Percentiles rank a stretch among this genome's conserved stretches.
These are phyloP conservation scores for Penicillium angulare DNA, from an alignment of 495 filamentous ascomycete genomes.

Conservation along the genomic window DNA sequence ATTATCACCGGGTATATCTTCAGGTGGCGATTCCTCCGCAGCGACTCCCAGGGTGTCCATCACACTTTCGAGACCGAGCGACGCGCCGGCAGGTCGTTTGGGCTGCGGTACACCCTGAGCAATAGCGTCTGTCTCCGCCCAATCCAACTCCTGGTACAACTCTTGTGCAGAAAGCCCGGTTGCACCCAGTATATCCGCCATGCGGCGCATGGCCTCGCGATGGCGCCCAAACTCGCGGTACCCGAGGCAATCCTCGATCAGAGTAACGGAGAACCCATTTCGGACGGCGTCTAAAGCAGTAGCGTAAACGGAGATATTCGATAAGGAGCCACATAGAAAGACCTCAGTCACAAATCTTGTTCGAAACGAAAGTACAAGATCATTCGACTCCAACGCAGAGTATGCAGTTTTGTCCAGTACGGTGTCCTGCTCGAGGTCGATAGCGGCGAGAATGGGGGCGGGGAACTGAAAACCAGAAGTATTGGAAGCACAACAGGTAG, in stretches of 20 bases:
- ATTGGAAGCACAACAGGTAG: conserved; percentile 58
- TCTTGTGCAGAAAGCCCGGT: conserved; percentile 58
- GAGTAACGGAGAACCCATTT: conserved; percentile 78
- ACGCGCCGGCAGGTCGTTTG: conserved; percentile 12
- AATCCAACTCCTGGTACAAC: conserved; percentile 54
- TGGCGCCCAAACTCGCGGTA: conserved; percentile 73
- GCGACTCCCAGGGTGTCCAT: conserved; percentile 37
- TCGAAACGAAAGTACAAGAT: conserved; percentile 68
- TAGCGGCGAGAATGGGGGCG: conserved; percentile 52
- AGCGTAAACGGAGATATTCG: conserved; percentile 86
- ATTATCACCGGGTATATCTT: not conserved
- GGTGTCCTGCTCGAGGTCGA: conserved; percentile 59
- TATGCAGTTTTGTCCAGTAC: conserved; percentile 79
- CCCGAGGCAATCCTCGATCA: conserved; percentile 88
- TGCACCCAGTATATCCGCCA: conserved; percentile 74
- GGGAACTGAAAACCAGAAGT: conserved; percentile 69
- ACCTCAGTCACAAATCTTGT: conserved; percentile 82
- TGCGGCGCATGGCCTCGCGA: conserved; percentile 70
- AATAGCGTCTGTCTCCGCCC: conserved; percentile 44
- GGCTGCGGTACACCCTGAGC: conserved; percentile 22
- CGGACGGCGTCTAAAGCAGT: conserved; percentile 88
- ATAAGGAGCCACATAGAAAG: conserved; percentile 87
- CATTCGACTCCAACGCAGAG: conserved; percentile 78
- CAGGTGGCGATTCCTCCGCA: not conserved
- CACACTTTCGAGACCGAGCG: conserved; percentile 38